Percentiles rank a stretch among this genome's conserved stretches.
Evolutionary conservation across 768 basidiomycete species (phyloP).

Genomic region (Collybia nuda): DNA sequence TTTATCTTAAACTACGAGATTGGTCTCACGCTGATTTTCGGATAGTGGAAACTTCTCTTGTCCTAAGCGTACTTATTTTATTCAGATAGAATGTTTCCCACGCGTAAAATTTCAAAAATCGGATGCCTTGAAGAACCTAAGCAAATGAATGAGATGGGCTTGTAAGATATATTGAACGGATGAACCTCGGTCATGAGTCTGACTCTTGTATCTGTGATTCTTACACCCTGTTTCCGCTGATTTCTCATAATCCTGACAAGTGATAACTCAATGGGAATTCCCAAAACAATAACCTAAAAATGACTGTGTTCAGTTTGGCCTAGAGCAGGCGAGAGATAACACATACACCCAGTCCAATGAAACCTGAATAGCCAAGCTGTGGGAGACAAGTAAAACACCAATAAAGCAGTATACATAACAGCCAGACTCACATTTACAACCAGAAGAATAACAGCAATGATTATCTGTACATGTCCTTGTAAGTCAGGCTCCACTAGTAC

Average conservation of each 20-base stretch:
- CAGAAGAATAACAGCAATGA: constrained; percentile 59
- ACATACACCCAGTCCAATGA: constrained; percentile 56
- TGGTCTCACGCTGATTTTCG: constrained; percentile 33
- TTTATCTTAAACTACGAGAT: no score
- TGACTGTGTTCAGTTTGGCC: background rate
- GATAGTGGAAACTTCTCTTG: constrained; percentile 37
- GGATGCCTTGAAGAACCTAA: constrained; percentile 63
- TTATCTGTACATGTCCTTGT: constrained; percentile 30
- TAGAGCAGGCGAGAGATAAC: constrained; percentile 4
- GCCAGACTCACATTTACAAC: constrained; percentile 46
- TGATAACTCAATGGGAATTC: constrained; percentile 58
- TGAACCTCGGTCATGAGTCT: constrained; percentile 58
- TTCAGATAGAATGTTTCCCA: constrained; percentile 53
- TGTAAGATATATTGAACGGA: background rate
- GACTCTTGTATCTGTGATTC: constrained; percentile 66
- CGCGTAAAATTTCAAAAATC: constrained; percentile 63
- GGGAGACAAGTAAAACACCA: constrained; percentile 46
- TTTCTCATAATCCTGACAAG: constrained; percentile 51
- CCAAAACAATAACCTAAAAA: constrained; percentile 48
- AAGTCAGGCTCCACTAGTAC: no score
- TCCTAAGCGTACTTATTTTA: constrained; percentile 38
- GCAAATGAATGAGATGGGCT: background rate
- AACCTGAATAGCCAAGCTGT: constrained; percentile 68
- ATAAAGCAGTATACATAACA: constrained; percentile 39
- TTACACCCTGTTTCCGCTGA: constrained; percentile 54